These are phyloP conservation scores for Bathelium albidoporum DNA, from an alignment of 495 filamentous ascomycete species.

Conservation along the genomic window DNA sequence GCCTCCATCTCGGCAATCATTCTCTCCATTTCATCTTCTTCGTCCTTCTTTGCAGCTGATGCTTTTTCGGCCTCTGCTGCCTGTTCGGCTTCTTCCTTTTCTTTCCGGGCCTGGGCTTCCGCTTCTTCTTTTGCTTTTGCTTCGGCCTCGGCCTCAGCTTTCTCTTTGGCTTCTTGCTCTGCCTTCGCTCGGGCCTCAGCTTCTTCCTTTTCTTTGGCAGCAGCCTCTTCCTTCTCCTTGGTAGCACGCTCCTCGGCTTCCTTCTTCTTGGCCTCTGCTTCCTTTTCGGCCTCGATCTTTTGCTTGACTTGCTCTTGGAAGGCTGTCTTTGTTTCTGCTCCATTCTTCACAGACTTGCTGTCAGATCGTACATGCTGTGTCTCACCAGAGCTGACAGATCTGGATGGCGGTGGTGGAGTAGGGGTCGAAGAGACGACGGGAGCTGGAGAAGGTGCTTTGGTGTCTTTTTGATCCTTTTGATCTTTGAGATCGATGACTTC, in stretches of 20 bases:
- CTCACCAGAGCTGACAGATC: conserved; percentile 43
- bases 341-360: conserved; percentile 51
- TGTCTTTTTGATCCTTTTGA: not conserved
- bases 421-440: conserved; percentile 55
- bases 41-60: conserved; percentile 33
- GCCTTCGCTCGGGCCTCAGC: conserved; percentile 20
- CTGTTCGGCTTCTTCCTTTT: conserved; percentile 41
- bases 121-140: conserved; percentile 26
- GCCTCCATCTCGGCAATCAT: conserved; percentile 36
- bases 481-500: conserved; percentile 47
- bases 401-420: conserved; percentile 52
- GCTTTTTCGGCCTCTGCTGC: conserved; percentile 14
- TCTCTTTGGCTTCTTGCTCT: conserved; percentile 16
- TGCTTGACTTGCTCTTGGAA: conserved; percentile 56
- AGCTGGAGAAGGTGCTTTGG: conserved; percentile 38
- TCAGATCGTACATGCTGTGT: conserved; percentile 44
- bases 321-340: conserved; percentile 60
- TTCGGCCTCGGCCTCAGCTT: conserved; percentile 35
- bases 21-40: conserved; percentile 32
- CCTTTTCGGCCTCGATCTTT: conserved; percentile 48
- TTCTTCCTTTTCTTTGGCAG: conserved; percentile 34
- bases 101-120: conserved; percentile 35
- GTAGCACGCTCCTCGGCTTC: conserved; percentile 15
- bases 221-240: conserved; percentile 38
- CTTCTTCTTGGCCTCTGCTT: conserved; percentile 33